These are phyloP conservation scores for Coprinopsis cinerea DNA, from an alignment of 768 basidiomycete species.

Conservation along the genomic window DNA sequence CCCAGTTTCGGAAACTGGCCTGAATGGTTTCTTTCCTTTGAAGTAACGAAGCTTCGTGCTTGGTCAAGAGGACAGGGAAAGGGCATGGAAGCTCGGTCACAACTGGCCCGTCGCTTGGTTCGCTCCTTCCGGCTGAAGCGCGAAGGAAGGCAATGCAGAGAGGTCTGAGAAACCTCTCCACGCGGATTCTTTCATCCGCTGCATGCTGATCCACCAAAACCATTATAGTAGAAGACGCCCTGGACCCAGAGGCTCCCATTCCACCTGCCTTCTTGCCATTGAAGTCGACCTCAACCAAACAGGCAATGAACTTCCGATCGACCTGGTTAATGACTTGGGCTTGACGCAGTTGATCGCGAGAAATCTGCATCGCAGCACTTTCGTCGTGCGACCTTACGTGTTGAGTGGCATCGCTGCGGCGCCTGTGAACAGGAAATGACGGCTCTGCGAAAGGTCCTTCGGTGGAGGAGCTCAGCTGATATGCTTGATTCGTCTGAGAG, in stretches of 20 bases:
- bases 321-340: constrained; percentile 76
- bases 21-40: constrained; percentile 33
- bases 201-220: constrained; percentile 96
- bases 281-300: constrained; percentile 34
- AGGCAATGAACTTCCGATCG: constrained; percentile 87
- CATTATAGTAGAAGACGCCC: constrained; percentile 30
- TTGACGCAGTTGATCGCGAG: constrained; percentile 42
- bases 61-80: constrained; percentile 58
- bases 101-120: constrained; percentile 27
- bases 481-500: neutral
- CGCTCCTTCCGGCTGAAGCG: constrained; percentile 25
- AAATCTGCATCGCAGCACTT: neutral
- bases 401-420: too few relatives aligned
- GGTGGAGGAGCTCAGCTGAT: neutral
- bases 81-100: constrained; percentile 45
- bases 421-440: neutral
- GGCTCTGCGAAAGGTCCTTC: neutral
- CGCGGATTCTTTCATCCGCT: constrained; percentile 92
- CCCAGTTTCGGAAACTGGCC: constrained; percentile 60
- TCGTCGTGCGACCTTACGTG: neutral
- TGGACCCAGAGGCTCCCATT: constrained; percentile 8
- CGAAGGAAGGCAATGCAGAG: constrained; percentile 67
- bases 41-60: constrained; percentile 53
- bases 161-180: constrained; percentile 74
- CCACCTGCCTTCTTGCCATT: constrained; percentile 1